Evolutionary conservation across 2,329 filamentous ascomycete species (phyloP), one percentile per base, ranked within the genome.

Genomic region (Cladobotryum protrusum): DNA sequence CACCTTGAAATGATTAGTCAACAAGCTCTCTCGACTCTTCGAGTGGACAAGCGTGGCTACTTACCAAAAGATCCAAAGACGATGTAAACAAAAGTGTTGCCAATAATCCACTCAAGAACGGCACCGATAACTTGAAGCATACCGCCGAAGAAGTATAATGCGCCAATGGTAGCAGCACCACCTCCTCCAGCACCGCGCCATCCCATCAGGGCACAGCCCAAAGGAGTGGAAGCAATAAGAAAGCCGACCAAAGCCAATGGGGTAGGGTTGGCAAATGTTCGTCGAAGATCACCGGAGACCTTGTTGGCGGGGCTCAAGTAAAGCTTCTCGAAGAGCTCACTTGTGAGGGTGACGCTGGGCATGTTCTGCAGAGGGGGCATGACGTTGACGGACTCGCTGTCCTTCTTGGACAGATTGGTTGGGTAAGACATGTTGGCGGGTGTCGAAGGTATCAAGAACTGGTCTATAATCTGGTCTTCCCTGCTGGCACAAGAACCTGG

Each of bases 321-420:
- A 6, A 81, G 64, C 64, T 81, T 81, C 62, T 81, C 78, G 50
- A 81, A 81, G 0, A 77, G 64, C 58, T 80, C 77, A 2, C 76
- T 70, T 0, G 76, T 73, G 48, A 82, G 76, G 12, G 41, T 69
- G 66, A 18, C 49, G 69, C 70, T 73, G 6, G 24, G 24, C 24
- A 29, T 29, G 24, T 8, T 29, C 24, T 29, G 24, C 6, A 29
- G 24, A 29, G 24, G 24, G 11, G 3, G 6, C 24, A 29, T 29
- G 24, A 29, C 6, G 24, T 29, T 29, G 24, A 29, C 24, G 6
- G 24, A 29, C 6, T 29, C 24, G 11, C 4, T 29, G 24, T 29
- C 24, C 24, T 29, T 29, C 24, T 29, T 29, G 24, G 24, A 29
- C 11, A 29, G 24, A 9, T 29, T 29, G 24, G 24, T 29, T 29